Evolutionary conservation across 345 rosid species (phyloP).

Genomic region (Luvunga scandens): DNA sequence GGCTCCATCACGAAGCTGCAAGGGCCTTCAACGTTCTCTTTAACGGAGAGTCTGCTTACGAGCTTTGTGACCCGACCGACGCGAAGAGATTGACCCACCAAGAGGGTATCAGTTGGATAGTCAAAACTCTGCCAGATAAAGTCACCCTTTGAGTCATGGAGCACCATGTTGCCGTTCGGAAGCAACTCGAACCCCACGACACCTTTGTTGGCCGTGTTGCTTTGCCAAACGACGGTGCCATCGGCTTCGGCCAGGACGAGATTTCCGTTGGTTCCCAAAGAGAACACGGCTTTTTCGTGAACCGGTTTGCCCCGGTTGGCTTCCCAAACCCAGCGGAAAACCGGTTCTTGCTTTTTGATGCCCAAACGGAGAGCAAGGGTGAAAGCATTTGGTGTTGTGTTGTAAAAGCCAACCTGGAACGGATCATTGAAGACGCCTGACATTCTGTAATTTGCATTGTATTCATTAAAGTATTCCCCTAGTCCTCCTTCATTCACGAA

Average conservation of each 20-base stretch:
- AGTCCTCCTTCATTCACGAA: slow-evolving; percentile 43
- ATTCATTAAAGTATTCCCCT: slow-evolving; percentile 30
- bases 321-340: slow-evolving; percentile 65
- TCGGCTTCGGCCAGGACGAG: slow-evolving; percentile 54
- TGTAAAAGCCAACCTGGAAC: slow-evolving; percentile 57
- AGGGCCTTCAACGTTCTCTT: slow-evolving; percentile 37
- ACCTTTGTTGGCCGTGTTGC: slow-evolving; percentile 57
- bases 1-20: slow-evolving; percentile 58
- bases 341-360: slow-evolving; percentile 27
- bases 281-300: slow-evolving; percentile 49
- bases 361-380: slow-evolving; percentile 55
- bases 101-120: slow-evolving; percentile 57
- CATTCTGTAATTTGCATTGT: slow-evolving; percentile 33
- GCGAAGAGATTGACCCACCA: slow-evolving; percentile 49
- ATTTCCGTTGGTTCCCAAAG: slow-evolving; percentile 51
- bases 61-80: slow-evolving; percentile 36
- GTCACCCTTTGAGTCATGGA: slow-evolving; percentile 36
- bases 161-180: slow-evolving; percentile 61
- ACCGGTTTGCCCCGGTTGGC: slow-evolving; percentile 72
- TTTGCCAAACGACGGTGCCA: slow-evolving; percentile 59
- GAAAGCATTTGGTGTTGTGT: slow-evolving; percentile 60
- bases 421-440: slow-evolving; percentile 19
- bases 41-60: slow-evolving; percentile 44
- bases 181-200: slow-evolving; percentile 50
- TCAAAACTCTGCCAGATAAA: slow-evolving; percentile 67